Base-by-base conservation (phyloP, 225 moss, liverwort and hornwort genomes). In the Marchantia paleacea region DNA sequence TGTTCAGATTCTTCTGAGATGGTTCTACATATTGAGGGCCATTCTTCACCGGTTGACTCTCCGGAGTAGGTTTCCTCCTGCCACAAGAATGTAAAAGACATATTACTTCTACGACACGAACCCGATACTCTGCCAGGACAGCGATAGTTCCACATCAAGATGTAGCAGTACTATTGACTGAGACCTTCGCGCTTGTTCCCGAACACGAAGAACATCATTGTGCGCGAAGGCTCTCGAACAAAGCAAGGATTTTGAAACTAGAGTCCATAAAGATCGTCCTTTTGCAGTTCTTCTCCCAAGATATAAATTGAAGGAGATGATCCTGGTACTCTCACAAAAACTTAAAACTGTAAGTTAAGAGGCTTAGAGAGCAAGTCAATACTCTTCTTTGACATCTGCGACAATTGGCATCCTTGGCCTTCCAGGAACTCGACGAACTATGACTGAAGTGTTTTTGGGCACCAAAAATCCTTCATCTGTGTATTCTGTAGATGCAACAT, bases 371-470 rank as follows among this genome's bases (percentile, higher is more conserved):
- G 85, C 25, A 85, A 88, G 88, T 83, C 85, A 87, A 39, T 92
- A 95, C 95, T 92, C 91, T 83, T 94, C 94, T 81, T 87, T 79
- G 83, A 88, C 97, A 87, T 91, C 92, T 87, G 92, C 91, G 82
- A 97, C 89, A 85, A 92, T 89, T 86, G 97, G 89, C 91, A 92
- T 91, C 69, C 91, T 86, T 81, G 92, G 92, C 84, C 95, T 92
- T 85, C 93, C 91, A 83, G 97, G 97, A 82, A 99, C 95, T 89
- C 95, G 91, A 89, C 95, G 93, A 85, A 99, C 93, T 79, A 94
- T 92, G 72, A 99, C 95, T 78, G 95, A 95, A 52, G 97, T 99
- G 39, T 99, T 99, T 91, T 95, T 99, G 28, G 97, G 94, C 85
- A 99, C 89, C 90, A 99, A 90, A 85, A 89, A 95, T 55, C 89